Conservation (phyloP, 345 rosid genomes). For the Melastoma malabathricum region DNA sequence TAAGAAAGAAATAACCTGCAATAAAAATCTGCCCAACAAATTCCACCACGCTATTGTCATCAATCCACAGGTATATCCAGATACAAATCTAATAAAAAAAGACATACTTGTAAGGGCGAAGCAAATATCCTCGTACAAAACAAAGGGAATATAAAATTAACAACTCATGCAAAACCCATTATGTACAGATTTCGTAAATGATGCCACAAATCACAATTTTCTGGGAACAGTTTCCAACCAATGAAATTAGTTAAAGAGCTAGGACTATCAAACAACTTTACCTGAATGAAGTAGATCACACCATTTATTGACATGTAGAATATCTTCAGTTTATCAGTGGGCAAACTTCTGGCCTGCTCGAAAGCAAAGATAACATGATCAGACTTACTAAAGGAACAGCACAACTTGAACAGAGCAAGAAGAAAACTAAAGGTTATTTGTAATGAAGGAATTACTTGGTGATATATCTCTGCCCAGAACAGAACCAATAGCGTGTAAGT, state of each 20-base stretch:
- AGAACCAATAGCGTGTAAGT: constrained; percentile 82
- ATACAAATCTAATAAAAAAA: constrained; percentile 56
- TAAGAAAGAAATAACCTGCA: constrained; percentile 44
- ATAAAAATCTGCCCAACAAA: constrained; percentile 72
- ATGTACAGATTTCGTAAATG: neutral
- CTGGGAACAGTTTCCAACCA: neutral
- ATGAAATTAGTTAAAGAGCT: neutral
- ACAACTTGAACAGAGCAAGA: constrained; percentile 2
- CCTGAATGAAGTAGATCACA: constrained; percentile 80
- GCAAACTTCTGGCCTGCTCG: constrained; percentile 46
- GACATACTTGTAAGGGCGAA: neutral
- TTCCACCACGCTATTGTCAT: constrained; percentile 60
- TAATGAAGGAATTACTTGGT: constrained; percentile 48
- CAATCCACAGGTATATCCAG: constrained; percentile 77
- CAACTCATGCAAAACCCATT: too few species aligned
- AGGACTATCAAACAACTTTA: constrained; percentile 7
- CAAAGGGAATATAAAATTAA: too few species aligned
- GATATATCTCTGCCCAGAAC: constrained; percentile 99
- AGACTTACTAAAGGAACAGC: constrained; percentile 9
- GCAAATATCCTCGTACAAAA: neutral
- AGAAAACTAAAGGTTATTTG: neutral
- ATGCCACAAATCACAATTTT: neutral
- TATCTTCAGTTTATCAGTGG: constrained; percentile 12
- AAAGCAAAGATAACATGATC: neutral
- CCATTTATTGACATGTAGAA: constrained; percentile 28